Base-by-base conservation (phyloP, 148 eudicot species). In the Vaccinium vitisidaea region DNA sequence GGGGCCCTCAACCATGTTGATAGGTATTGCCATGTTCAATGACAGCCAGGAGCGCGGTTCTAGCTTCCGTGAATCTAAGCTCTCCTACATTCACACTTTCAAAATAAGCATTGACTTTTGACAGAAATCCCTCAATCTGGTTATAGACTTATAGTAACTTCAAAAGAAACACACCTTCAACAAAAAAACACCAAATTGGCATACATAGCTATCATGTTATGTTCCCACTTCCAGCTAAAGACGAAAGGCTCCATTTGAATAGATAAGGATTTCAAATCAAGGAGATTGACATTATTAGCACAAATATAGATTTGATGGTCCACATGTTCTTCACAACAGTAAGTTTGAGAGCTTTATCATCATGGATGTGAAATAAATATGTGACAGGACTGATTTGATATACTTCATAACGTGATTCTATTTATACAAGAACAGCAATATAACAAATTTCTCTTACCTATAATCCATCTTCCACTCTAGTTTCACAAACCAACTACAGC, bases 61-160 rank as follows among this genome's bases (percentile, higher is more conserved):
- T 27, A 94, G 84, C 86, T 97, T 97, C 61, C 98, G 90, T 4
- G 98, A 94, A 55, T 97, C 99, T 93, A 96, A 91, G 89, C 98
- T 97, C 89, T 97, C 99, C 90, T 97, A 96, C 88, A 88, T 49
- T 36, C 16, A 58, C 69, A 25, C 23, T 27, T 58, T 16, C 16
- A 30, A 50, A 21, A 74, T 23, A 18, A 19, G 65, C 23, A 81
- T 85, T 18, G 75, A 3, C 54, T 23, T 59, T 13, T 16, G 73
- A n/a, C 7, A 30, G 27, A 59, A 52, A 73, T 6, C 21, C 27
- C 86, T 30, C 30, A 36, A 32, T 18, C 63, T 58, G 63, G 10
- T 19, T 59, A 63, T n/a, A n/a, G n/a, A n/a, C n/a, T n/a, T n/a
- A n/a, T 16, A 76, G 84, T 67, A 52, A 9, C 50, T 36, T 23